phyloP scores from a whole-genome alignment of 805 yeast genomes.

The Candida germanica region DNA sequence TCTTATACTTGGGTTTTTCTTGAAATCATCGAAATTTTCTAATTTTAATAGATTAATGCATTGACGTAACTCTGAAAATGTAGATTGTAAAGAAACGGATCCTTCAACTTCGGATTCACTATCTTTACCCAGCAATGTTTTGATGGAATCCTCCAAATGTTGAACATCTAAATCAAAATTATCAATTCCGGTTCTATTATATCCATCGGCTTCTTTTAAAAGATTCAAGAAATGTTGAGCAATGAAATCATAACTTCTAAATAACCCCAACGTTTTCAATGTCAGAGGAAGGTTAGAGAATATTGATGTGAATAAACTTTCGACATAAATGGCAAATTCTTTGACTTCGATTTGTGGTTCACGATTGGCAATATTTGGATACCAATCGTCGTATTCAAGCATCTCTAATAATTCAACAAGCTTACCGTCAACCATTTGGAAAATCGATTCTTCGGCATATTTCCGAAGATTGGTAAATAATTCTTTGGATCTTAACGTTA shows the following conservation, averaged over 20 bases:
- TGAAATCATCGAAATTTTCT: conserved; percentile 63
- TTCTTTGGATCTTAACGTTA: conserved; percentile 47
- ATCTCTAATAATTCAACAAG: conserved; percentile 77
- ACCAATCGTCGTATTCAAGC: conserved; percentile 82
- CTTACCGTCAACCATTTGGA: conserved; percentile 76
- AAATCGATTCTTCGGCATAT: conserved; percentile 75
- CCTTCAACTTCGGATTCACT: conserved; percentile 23
- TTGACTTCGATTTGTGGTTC: conserved; percentile 74
- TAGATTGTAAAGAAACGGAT: conserved; percentile 59
- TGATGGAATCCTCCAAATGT: conserved; percentile 64
- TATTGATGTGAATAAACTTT: conserved; percentile 81
- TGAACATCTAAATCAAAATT: conserved; percentile 79
- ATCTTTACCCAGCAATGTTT: conserved; percentile 27
- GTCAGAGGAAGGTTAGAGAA: conserved; percentile 77
- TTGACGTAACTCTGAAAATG: conserved; percentile 78
- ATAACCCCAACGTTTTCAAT: conserved; percentile 73
- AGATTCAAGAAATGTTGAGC: conserved; percentile 65
- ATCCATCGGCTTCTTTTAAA: conserved; percentile 52
- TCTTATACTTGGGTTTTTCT: conserved; percentile 42
- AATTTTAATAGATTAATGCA: conserved; percentile 66
- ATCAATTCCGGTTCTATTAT: conserved; percentile 57
- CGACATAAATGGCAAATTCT: conserved; percentile 82
- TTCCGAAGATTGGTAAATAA: conserved; percentile 59
- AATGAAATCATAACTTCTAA: conserved; percentile 83
- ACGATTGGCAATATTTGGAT: conserved; percentile 43